Conservation (phyloP, 345 rosid genomes). For the Gossypioides kirkii region DNA sequence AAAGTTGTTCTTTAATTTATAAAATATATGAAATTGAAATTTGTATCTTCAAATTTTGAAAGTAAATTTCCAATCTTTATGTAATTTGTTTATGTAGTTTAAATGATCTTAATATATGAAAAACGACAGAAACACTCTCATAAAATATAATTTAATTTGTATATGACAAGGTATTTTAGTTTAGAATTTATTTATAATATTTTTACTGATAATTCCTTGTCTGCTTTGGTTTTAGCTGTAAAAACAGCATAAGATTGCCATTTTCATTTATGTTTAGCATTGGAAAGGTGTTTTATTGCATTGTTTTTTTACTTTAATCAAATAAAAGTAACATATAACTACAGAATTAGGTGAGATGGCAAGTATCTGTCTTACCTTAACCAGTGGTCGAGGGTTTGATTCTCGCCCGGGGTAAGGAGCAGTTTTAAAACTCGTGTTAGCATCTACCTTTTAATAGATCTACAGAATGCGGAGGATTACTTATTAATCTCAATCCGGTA, state of each 20-base stretch:
- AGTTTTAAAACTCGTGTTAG: too few relatives aligned
- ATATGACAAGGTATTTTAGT: too few relatives aligned
- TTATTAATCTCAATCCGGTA: rapidly evolving
- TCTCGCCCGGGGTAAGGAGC: too few relatives aligned
- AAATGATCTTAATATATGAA: neutral
- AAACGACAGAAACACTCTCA: neutral
- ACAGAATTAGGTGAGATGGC: too few relatives aligned
- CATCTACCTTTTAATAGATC: too few relatives aligned
- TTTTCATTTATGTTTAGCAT: neutral
- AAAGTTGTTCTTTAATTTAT: neutral
- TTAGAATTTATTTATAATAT: neutral
- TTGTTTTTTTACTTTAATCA: neutral
- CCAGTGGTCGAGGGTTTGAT: too few relatives aligned
- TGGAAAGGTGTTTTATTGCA: neutral
- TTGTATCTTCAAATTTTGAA: neutral
- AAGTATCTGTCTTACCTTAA: too few relatives aligned
- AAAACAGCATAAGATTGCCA: neutral
- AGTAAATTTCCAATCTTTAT: neutral
- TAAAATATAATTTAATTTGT: too few relatives aligned
- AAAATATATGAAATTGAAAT: neutral
- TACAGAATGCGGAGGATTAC: too few relatives aligned
- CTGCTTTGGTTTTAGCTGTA: neutral
- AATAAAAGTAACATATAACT: neutral
- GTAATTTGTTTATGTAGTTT: neutral
- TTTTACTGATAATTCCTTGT: neutral